These are phyloP conservation scores for Penicillium daleae DNA, from an alignment of 495 filamentous ascomycete genomes.

Conservation along the genomic window DNA sequence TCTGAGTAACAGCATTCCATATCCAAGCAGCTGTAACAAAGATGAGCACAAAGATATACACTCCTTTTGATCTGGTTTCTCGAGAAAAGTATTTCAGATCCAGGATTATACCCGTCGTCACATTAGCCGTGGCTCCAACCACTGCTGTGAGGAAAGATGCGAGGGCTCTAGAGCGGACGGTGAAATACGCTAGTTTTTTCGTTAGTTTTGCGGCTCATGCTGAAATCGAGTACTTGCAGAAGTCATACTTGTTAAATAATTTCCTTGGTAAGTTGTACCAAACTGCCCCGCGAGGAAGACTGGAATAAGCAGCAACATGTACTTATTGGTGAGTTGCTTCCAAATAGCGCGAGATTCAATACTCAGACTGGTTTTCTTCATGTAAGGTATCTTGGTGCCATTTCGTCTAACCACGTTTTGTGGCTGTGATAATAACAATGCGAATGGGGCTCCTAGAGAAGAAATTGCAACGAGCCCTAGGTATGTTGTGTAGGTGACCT, in stretches of 20 bases:
- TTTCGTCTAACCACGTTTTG: slow-evolving; percentile 58
- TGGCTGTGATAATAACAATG: slow-evolving; percentile 54
- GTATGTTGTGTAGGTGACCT: slow-evolving; percentile 58
- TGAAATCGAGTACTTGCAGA: not conserved
- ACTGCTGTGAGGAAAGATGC: slow-evolving; percentile 52
- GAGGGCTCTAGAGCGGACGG: slow-evolving; percentile 56
- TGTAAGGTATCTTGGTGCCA: slow-evolving; percentile 46
- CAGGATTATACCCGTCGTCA: slow-evolving; percentile 52
- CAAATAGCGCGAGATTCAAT: slow-evolving; percentile 53
- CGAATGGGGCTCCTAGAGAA: slow-evolving; percentile 54
- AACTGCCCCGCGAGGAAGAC: slow-evolving; percentile 59
- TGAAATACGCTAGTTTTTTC: slow-evolving; percentile 53
- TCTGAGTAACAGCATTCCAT: slow-evolving; percentile 22
- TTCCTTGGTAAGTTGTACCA: slow-evolving; percentile 59
- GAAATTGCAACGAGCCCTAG: slow-evolving; percentile 58
- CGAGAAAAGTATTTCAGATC: slow-evolving; percentile 42
- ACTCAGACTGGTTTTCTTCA: slow-evolving; percentile 44
- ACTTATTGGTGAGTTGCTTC: slow-evolving; percentile 46
- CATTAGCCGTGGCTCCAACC: slow-evolving; percentile 49
- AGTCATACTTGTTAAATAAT: slow-evolving; percentile 51
- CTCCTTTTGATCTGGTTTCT: slow-evolving; percentile 18
- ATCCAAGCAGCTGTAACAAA: slow-evolving; percentile 27
- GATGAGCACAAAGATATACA: slow-evolving; percentile 21
- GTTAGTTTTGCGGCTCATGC: not conserved
- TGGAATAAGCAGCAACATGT: slow-evolving; percentile 57